Conservation (phyloP, 495 filamentous ascomycete species). For the Lineolata rhizophorae region DNA sequence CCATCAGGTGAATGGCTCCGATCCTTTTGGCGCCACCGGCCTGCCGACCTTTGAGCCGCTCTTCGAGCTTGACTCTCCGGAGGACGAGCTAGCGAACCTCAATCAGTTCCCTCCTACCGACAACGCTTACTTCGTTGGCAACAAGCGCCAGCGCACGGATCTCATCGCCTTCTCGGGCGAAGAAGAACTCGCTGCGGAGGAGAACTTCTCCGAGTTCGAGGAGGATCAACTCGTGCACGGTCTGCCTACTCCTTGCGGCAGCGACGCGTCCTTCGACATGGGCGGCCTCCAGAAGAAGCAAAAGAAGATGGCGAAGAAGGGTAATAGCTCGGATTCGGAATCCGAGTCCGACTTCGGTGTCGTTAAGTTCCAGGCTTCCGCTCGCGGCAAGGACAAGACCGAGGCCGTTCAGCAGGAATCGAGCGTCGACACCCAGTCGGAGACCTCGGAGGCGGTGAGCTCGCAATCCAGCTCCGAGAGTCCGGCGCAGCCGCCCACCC, state of each 20-base stretch:
- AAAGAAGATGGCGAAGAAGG: constrained; percentile 35
- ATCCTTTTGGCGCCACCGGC: constrained; percentile 9
- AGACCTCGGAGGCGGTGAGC: constrained; percentile 7
- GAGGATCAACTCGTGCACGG: constrained; percentile 36
- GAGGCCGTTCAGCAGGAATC: constrained; percentile 19
- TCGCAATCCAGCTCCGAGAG: constrained; percentile 18
- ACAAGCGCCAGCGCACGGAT: constrained; percentile 57
- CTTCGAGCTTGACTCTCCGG: constrained; percentile 81
- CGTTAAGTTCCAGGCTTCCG: not conserved
- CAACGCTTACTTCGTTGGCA: constrained; percentile 40
- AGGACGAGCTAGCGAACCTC: constrained; percentile 68
- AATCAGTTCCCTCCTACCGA: constrained; percentile 43
- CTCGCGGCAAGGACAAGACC: not conserved
- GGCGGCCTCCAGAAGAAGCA: not conserved
- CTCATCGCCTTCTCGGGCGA: constrained; percentile 34
- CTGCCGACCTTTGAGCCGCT: constrained; percentile 64
- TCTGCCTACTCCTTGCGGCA: constrained; percentile 21
- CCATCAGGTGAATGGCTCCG: constrained; percentile 9
- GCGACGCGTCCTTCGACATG: constrained; percentile 12
- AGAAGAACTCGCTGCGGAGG: constrained; percentile 55
- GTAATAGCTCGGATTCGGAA: constrained; percentile 5
- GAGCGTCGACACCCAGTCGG: constrained; percentile 13
- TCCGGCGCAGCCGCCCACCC: constrained; percentile 26
- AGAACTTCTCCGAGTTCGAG: constrained; percentile 54
- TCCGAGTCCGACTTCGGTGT: constrained; percentile 17